Percentiles rank a stretch among this genome's conserved stretches.
Evolutionary conservation across 2,329 filamentous ascomycete genomes (phyloP).

Genomic region (Xylaria sp.): DNA sequence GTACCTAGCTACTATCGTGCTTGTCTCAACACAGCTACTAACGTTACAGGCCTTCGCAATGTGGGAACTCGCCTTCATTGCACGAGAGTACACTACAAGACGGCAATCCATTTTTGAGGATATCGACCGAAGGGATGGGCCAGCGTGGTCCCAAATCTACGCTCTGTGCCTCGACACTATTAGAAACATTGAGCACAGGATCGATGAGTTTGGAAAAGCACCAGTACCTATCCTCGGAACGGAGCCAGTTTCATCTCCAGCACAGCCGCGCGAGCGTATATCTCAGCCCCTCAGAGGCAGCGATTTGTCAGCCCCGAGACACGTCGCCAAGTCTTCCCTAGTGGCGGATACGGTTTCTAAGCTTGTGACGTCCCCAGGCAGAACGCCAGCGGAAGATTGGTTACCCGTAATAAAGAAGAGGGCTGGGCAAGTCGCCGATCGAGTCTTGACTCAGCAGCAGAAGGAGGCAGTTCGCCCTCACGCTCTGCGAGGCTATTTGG

Average conservation of each 20-base stretch:
- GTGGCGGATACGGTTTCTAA: conserved; percentile 56
- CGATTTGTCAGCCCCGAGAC: conserved; percentile 56
- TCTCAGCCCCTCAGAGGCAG: conserved; percentile 57
- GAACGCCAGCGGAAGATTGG: conserved; percentile 59
- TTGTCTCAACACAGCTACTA: conserved; percentile 29
- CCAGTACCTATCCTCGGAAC: conserved; percentile 50
- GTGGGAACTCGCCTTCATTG: conserved; percentile 88
- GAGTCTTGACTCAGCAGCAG: conserved; percentile 63
- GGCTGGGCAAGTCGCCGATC: conserved; percentile 59
- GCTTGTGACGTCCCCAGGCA: conserved; percentile 58
- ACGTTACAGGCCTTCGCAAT: conserved; percentile 78
- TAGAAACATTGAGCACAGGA: conserved; percentile 71
- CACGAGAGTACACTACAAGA: conserved; percentile 76
- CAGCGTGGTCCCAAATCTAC: conserved; percentile 84
- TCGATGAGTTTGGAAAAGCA: conserved; percentile 69
- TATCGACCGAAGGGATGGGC: conserved; percentile 81
- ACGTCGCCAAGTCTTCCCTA: conserved; percentile 53
- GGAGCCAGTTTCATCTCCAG: conserved; percentile 32
- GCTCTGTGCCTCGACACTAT: conserved; percentile 75
- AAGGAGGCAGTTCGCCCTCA: conserved; percentile 62
- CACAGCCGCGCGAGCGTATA: conserved; percentile 50
- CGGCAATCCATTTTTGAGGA: conserved; percentile 87
- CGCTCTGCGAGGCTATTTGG: conserved; percentile 60
- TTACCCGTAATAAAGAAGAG: conserved; percentile 63
- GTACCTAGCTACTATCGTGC: conserved; percentile 36